Percentiles rank a stretch among this genome's conserved stretches.
Evolutionary conservation across 306 rosid species (phyloP).

Genomic region (Acacia melanoxylon): DNA sequence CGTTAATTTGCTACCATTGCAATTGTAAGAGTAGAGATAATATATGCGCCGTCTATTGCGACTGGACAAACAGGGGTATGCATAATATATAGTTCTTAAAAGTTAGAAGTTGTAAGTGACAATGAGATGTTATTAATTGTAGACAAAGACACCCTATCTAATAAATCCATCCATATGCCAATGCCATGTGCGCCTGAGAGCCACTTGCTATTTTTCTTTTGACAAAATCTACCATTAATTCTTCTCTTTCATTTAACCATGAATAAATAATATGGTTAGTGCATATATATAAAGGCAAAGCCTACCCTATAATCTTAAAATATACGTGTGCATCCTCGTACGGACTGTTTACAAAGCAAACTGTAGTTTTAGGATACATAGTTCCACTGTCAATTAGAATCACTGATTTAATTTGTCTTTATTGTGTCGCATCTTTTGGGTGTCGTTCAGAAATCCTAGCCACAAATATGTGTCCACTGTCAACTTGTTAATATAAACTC

Average conservation of each 20-base stretch:
- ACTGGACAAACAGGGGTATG: neutral
- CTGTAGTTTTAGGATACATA: neutral
- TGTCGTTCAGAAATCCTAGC: neutral
- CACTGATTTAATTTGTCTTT: neutral
- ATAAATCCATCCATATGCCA: neutral
- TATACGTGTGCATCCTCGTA: no score
- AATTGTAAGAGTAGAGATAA: neutral
- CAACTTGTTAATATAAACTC: neutral
- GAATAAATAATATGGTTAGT: no score
- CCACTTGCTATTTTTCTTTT: neutral
- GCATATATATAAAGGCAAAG: neutral
- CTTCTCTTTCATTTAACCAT: neutral
- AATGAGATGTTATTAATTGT: neutral
- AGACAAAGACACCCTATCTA: slow-evolving; percentile 6
- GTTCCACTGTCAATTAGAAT: neutral
- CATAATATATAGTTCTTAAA: neutral
- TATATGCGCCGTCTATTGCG: slow-evolving; percentile 7
- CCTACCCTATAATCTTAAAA: neutral
- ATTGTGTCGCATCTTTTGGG: neutral
- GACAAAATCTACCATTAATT: neutral
- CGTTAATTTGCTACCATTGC: neutral
- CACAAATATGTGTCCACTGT: neutral
- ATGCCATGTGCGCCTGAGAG: neutral
- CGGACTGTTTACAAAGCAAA: no score
- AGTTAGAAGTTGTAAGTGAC: neutral